A percentile compares a stretch with the other conserved stretches of the same genome.
Evolutionary conservation across 1,284 basidiomycete genomes (phyloP).

Genomic region (Leucoagaricus sp.): DNA sequence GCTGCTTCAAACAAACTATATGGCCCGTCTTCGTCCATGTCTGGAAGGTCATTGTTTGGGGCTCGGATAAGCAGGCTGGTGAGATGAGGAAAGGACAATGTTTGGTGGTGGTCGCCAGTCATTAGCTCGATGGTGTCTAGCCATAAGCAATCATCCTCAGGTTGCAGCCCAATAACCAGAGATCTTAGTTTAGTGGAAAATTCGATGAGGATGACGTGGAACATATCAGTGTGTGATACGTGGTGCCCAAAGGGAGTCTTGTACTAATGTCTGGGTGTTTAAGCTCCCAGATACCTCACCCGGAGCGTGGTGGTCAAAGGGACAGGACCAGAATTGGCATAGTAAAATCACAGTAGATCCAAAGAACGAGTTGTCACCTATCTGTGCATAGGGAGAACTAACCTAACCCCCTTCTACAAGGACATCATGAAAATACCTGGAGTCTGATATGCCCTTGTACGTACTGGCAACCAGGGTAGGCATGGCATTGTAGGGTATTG

Average conservation of each 20-base stretch:
- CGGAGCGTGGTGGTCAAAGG: background rate
- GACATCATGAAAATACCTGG: too few species aligned
- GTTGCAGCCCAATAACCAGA: background rate
- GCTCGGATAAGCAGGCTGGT: too few species aligned
- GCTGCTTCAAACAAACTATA: too few species aligned
- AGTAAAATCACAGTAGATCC: background rate
- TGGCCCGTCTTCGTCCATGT: too few species aligned
- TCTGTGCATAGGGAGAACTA: background rate
- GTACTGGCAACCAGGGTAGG: too few species aligned
- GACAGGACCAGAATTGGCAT: background rate
- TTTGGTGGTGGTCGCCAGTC: too few species aligned
- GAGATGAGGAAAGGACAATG: too few species aligned
- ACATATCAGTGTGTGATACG: background rate
- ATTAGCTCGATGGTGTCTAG: background rate
- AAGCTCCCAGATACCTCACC: background rate
- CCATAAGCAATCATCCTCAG: background rate
- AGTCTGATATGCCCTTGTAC: too few species aligned
- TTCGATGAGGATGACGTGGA: background rate
- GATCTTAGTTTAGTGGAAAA: background rate
- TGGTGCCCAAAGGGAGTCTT: background rate
- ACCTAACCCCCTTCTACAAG: background rate
- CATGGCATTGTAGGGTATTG: too few species aligned
- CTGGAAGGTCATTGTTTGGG: too few species aligned
- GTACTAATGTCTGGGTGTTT: background rate
- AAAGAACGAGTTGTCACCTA: background rate